Base-by-base conservation (phyloP, 768 basidiomycete genomes). In the Neoboletus subvelutipes region DNA sequence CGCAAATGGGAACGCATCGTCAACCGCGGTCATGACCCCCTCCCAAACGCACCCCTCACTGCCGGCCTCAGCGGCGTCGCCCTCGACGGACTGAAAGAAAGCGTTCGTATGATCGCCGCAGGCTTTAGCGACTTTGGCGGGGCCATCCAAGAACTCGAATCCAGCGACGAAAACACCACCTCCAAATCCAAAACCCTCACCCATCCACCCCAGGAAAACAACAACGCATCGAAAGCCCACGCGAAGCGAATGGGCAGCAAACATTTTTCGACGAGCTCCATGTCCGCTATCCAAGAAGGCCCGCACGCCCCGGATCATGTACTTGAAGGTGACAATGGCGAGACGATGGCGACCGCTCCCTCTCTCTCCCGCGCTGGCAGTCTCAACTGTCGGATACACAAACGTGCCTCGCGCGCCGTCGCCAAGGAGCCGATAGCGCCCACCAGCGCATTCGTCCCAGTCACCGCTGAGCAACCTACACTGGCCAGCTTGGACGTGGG, bases 1-100 rank as follows among this genome's bases (percentile, higher is more conserved):
- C 83, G 81, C 56, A 90, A 86, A 71, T 94, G 92, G 92, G 90
- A 87, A 69, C 81, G 83, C 33, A 90, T 93, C 55, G 83, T 92
- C 43, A 81, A 80, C 63, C 80, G 83, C 18, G 85, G 86, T 26
- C 22, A 66, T 1, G 63, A 68, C 17, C 51, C 63, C 18, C 41
- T 47, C 31, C 20, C 41, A 20, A 58, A 48, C 37, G 7, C 39
- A 9, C 13, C 48, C 11, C 52, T 41, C 28, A 29, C 43, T 11
- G 54, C 58, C 0, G 57, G 63, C 17, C 55, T 68, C 8, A 57
- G 65, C 8, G 57, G 61, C 9, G 56, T 37, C 15, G 71, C 75
- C 15, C 64, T 88, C 0, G 85, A 84, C 61, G 84, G 84, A 7
- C 77, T 90, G 62, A 83, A 81, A 61, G 87, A 84, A 61, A 82